Conservation (phyloP, 2,329 filamentous ascomycete genomes). For the Thielaviopsis musarum region DNA sequence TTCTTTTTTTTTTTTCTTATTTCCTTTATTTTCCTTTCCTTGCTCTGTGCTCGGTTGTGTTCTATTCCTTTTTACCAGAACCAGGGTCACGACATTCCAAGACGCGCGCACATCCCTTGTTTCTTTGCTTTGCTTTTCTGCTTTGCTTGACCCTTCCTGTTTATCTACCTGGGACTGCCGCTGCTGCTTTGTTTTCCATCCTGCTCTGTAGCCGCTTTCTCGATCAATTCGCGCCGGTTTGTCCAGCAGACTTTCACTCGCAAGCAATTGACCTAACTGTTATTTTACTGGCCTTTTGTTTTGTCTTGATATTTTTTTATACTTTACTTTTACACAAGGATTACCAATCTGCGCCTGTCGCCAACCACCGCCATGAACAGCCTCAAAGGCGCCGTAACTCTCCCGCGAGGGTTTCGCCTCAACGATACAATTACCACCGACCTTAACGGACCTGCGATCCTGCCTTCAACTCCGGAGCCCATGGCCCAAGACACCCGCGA, state of each 20-base stretch:
- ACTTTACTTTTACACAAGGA: neutral
- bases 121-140: neutral
- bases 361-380: conserved; percentile 25
- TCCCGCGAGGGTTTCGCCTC: conserved; percentile 27
- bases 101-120: conserved; percentile 4
- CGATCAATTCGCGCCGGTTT: neutral
- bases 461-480: conserved; percentile 33
- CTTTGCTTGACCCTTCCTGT: neutral
- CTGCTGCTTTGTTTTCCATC: neutral
- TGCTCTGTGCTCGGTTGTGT: neutral
- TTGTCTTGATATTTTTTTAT: neutral
- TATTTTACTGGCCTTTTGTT: neutral
- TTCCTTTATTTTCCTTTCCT: neutral
- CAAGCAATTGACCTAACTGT: neutral
- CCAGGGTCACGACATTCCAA: conserved; percentile 5
- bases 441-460: conserved; percentile 22
- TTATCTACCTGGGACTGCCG: neutral
- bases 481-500: conserved; percentile 15
- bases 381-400: conserved; percentile 27
- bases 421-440: conserved; percentile 17
- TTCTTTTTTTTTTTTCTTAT: neutral
- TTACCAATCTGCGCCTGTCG: neutral
- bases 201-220: neutral
- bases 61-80: neutral
- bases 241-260: neutral